These are phyloP conservation scores for Graphilbum ipis-grandicollis DNA, from an alignment of 2,329 filamentous ascomycete species.

Conservation along the genomic window DNA sequence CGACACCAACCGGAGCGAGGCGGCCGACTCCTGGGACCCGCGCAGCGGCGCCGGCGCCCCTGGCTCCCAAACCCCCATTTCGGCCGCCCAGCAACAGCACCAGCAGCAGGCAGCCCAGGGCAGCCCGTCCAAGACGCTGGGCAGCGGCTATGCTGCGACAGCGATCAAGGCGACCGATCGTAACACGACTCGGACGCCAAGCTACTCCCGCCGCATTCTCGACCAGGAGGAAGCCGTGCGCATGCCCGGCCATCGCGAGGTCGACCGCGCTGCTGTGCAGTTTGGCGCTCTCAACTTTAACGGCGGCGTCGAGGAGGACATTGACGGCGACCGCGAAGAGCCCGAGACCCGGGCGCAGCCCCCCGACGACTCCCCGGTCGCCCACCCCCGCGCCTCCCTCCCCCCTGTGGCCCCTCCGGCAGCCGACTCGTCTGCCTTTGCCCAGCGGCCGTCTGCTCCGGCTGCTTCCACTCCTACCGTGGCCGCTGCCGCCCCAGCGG, in stretches of 20 bases:
- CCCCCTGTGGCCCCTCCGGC: conserved; percentile 50
- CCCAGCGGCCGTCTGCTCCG: conserved; percentile 12
- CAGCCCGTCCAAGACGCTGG: conserved; percentile 30
- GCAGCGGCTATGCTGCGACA: conserved; percentile 63
- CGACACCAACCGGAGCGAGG: conserved; percentile 73
- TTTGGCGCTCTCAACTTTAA: conserved; percentile 91
- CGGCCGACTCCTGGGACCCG: conserved; percentile 71
- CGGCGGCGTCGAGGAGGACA: conserved; percentile 63
- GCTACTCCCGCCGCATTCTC: conserved; percentile 70
- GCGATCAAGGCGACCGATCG: conserved; percentile 61
- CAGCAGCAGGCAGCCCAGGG: conserved; percentile 28
- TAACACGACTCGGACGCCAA: conserved; percentile 49
- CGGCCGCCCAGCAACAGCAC: conserved; percentile 44
- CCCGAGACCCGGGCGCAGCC: conserved; percentile 87
- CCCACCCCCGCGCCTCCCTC: conserved; percentile 70
- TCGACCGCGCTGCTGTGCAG: conserved; percentile 83
- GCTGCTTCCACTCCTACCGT: not conserved
- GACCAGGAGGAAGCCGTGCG: conserved; percentile 96
- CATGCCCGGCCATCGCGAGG: conserved; percentile 92
- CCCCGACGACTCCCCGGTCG: conserved; percentile 78
- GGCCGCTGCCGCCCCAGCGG: not conserved
- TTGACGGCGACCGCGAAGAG: conserved; percentile 89
- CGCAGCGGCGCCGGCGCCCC: conserved; percentile 35
- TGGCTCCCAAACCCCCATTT: conserved; percentile 48
- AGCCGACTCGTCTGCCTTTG: conserved; percentile 36